Evolutionary conservation across 2,329 filamentous ascomycete species (phyloP), one percentile per base, ranked within the genome.

Genomic region (Phyllosticta citriasiana): DNA sequence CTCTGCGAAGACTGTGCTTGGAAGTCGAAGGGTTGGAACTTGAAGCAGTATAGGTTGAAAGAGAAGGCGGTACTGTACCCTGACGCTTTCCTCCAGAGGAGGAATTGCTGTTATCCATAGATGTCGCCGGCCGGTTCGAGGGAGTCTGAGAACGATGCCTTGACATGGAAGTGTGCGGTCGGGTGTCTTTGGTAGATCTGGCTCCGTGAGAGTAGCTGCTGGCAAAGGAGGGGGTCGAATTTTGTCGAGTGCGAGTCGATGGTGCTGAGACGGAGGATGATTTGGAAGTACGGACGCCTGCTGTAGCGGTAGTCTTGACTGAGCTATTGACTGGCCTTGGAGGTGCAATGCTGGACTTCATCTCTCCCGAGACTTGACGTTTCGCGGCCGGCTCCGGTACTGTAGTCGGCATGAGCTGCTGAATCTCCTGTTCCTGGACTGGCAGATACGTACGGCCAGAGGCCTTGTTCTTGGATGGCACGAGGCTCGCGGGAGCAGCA

Each of bases 201-300:
- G 72, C 66, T 14, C 77, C 79, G 12, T 80, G 78, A 1, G 82
- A 87, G 63, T 80, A 78, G 1, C 82, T 87, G 63, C 79, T 82
- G 14, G 82, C 78, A 64, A 85, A 84, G 63, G 76, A 78, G 64
- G 75, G 8, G 79, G 59, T 76, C 75, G 56, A 57, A 22, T 57
- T 57, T 26, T 47, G 30, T 26, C 54, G 54, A 24, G 59, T 57
- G 50, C 59, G 74, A 55, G 72, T 74, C 67, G 74, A 73, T 4
- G 68, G 67, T 19, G 70, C 76, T 6, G 77, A 74, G 5, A 76
- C 69, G 0, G 74, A 75, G 3, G 74, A 73, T 10, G 73, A 67
- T 55, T 67, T 65, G 7, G 67, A 68, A 14, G 67, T 70, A 51
- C 74, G 74, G 25, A 63, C 72, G 73, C 68, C 67, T 59, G 69